phyloP scores from a whole-genome alignment of 495 filamentous ascomycete genomes.

The Elasticomyces elasticus region DNA sequence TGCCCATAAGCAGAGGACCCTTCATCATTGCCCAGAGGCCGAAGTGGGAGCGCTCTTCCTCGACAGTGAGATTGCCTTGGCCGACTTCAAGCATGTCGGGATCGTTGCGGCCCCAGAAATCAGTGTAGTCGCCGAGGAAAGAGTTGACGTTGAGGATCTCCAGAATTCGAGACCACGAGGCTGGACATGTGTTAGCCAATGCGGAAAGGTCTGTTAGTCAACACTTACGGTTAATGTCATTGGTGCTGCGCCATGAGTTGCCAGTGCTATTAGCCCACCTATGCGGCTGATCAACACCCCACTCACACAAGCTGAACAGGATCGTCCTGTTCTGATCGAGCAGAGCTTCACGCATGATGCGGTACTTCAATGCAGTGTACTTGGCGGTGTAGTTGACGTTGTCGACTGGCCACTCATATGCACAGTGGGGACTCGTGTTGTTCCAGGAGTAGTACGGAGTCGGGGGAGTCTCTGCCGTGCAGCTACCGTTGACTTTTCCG shows the following conservation, averaged over 20 bases:
- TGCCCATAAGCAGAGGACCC: slow-evolving; percentile 48
- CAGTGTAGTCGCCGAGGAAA: slow-evolving; percentile 39
- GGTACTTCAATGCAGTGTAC: slow-evolving; percentile 44
- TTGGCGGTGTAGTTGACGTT: slow-evolving; percentile 39
- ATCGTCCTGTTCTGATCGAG: slow-evolving; percentile 45
- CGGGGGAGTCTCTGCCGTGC: slow-evolving; percentile 25
- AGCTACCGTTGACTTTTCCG: slow-evolving; percentile 21
- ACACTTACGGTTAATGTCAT: slow-evolving; percentile 39
- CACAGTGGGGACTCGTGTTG: slow-evolving; percentile 15
- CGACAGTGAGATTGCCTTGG: slow-evolving; percentile 34
- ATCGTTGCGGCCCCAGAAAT: slow-evolving; percentile 50
- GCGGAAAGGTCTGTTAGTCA: slow-evolving; percentile 31
- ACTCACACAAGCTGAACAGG: slow-evolving; percentile 56
- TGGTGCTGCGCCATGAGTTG: slow-evolving; percentile 47
- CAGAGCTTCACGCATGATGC: slow-evolving; percentile 53
- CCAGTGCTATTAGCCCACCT: slow-evolving; percentile 43
- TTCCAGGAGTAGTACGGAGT: not conserved
- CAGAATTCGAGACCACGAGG: slow-evolving; percentile 36
- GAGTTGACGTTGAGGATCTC: slow-evolving; percentile 44
- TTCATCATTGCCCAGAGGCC: slow-evolving; percentile 51
- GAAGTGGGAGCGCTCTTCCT: slow-evolving; percentile 37
- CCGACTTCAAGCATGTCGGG: slow-evolving; percentile 63
- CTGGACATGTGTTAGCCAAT: slow-evolving; percentile 27
- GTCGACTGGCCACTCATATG: slow-evolving; percentile 8
- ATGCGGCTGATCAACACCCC: slow-evolving; percentile 44